Evolutionary conservation across 352 stramenopile species (phyloP), one percentile per base, ranked within the genome.

Genomic region (Plasmopara halstedii): DNA sequence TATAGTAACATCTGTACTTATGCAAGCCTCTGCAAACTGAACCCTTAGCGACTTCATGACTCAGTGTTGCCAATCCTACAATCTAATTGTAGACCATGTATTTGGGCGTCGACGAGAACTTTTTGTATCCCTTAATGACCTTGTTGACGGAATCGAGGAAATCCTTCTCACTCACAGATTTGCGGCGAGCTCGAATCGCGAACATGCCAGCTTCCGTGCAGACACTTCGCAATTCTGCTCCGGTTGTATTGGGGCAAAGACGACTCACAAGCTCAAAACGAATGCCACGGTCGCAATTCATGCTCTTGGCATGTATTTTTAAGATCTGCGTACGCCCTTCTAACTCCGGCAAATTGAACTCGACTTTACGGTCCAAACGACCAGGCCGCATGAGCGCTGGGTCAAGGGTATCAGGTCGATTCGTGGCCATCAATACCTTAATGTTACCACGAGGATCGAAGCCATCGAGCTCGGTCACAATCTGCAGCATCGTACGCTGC

Each of bases 41-140:
- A 10, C 25, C 25, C 6, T 45, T 19, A 23, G 37, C 36, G 37
- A 44, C 36, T 47, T 15, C 13, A 47, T 17, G 27, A 32, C 32
- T 42, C 49, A 37, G 42, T 42, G 39, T 27, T 19, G 37, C 44
- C 31, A 1, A 58, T 15, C 25, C 32, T 33, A 13, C 44, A 46
- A 43, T 44, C 61, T 95, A 98, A 62, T 98, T 98, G 77, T 98
- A 98, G 42, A 98, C 91, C 89, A 98, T 98, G 83, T 98, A 98
- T 80, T 99, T 99, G 22, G 97, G 96, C 57, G 97, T 99, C 27
- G 95, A 97, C 56, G 85, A 98, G 83, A 99, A 99, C 84, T 99
- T 99, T 64, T 99, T 97, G 86, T 99, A 99, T 51, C 96, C 96
- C 82, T 99, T 99, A 66, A 99, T 99, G 49, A 99, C 96, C 78